These are phyloP conservation scores for Fusarium subtropicale DNA, from an alignment of 2,329 filamentous ascomycete genomes.

Conservation along the genomic window DNA sequence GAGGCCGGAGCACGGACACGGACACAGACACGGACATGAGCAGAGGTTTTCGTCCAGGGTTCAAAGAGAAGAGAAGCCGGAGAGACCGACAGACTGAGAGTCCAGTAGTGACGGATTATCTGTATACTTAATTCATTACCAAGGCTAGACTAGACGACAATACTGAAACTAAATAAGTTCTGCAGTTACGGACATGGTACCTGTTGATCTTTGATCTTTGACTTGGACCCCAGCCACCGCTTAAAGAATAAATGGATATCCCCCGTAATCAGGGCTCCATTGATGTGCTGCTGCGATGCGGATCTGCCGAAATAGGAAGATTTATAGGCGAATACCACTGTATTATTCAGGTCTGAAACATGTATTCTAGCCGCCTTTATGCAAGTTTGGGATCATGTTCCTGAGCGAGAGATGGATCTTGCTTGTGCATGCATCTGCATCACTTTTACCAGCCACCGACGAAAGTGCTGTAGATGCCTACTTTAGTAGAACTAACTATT, in stretches of 20 bases:
- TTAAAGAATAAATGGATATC: not conserved
- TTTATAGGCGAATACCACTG: slow-evolving; percentile 8
- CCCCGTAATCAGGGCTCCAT: not conserved
- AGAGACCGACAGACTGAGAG: slow-evolving; percentile 19
- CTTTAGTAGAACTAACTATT: not conserved
- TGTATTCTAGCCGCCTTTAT: slow-evolving; percentile 15
- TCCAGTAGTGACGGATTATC: slow-evolving; percentile 16
- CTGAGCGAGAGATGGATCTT: slow-evolving; percentile 18
- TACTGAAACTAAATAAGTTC: not conserved
- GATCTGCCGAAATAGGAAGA: slow-evolving; percentile 19
- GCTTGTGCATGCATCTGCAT: slow-evolving; percentile 3
- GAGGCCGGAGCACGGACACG: slow-evolving; percentile 18
- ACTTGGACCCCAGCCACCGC: slow-evolving; percentile 23
- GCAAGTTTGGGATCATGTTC: slow-evolving; percentile 23
- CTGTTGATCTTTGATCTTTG: slow-evolving; percentile 29
- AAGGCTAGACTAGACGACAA: too few relatives aligned
- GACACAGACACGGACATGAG: not conserved
- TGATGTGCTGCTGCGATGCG: slow-evolving; percentile 4
- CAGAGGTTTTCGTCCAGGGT: slow-evolving; percentile 12
- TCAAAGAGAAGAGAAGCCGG: slow-evolving; percentile 8
- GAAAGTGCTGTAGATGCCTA: not conserved
- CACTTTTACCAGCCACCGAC: slow-evolving; percentile 3
- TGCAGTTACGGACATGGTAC: slow-evolving; percentile 7
- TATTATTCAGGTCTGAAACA: slow-evolving; percentile 20
- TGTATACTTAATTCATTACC: slow-evolving; percentile 8